Evolutionary conservation across 2,329 filamentous ascomycete species (phyloP), one percentile per base, ranked within the genome.

Genomic region (Colletotrichum lupini): DNA sequence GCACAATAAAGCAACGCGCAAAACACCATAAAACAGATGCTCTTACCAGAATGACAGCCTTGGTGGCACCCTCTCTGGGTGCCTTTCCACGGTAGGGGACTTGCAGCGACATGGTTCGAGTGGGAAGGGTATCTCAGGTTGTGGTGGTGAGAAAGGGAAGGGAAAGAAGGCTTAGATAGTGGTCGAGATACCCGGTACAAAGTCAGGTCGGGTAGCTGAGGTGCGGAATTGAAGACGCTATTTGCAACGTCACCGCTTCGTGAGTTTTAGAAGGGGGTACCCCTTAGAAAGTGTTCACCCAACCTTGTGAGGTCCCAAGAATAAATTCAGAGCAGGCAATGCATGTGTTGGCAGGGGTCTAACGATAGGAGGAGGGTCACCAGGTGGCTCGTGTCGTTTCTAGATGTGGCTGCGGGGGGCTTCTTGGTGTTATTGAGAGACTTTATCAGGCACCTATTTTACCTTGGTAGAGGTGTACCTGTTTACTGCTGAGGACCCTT

Each of bases 31-130:
- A 26, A 42, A 11, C 53, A 68, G 55, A 22, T 26, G 63, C 22
- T 61, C 61, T 59, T 89, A 98, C 95, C 87, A 98, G 87, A 85
- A 98, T 98, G 78, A 98, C 93, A 77, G 96, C 96, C 87, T 98
- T 98, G 82, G 95, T 98, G 80, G 91, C 89, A 76, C 83, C 78
- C 77, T 87, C 85, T 81, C 87, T 87, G 77, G 85, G 79, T 78
- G 86, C 88, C 79, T 85, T 85, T 74, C 83, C 82, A 68, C 86
- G 85, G 81, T 86, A 81, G 77, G 89, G 88, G 77, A 92, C 85
- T 77, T 91, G 88, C 72, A 90, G 87, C 75, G 87, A 88, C 88
- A 90, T 90, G 76, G 24, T 73, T 71, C 22, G 24, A 42, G 28
- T n/a, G 46, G 53, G 35, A 32, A 56, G 35, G 46, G 24, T 55